phyloP scores from a whole-genome alignment of 805 yeast genomes.

The Schizosaccharomyces japonicus region DNA sequence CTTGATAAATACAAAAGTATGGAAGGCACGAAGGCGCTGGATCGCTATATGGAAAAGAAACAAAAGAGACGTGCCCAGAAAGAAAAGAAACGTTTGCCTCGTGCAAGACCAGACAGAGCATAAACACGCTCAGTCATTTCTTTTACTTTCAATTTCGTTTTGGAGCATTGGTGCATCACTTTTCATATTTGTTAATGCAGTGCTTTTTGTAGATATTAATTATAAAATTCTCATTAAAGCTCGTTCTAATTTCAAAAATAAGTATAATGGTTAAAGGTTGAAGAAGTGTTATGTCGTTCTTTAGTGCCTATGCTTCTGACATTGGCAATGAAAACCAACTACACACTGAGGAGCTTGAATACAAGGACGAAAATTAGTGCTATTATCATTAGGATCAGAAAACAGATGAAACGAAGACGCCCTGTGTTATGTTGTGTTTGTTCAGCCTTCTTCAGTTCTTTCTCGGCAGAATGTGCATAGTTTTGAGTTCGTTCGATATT shows the following conservation, averaged over 20 bases:
- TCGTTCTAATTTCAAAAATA: too few relatives aligned
- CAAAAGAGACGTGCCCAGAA: conserved; percentile 19
- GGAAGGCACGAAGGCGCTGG: conserved; percentile 16
- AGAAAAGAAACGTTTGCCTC: conserved; percentile 14
- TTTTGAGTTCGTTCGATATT: conserved; percentile 60
- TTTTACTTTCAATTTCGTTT: too few relatives aligned
- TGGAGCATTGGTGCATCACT: too few relatives aligned
- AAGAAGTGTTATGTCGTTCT: too few relatives aligned
- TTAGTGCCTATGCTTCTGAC: too few relatives aligned
- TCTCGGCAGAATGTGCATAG: conserved; percentile 52
- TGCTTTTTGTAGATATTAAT: too few relatives aligned
- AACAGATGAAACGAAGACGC: background rate
- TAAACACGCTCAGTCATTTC: too few relatives aligned
- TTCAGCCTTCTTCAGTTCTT: conserved; percentile 53
- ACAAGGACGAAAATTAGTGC: background rate
- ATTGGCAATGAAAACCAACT: too few relatives aligned
- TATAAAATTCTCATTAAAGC: too few relatives aligned
- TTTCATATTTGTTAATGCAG: too few relatives aligned
- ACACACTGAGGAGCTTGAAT: background rate
- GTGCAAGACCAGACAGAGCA: background rate
- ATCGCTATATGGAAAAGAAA: conserved; percentile 15
- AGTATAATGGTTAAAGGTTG: too few relatives aligned
- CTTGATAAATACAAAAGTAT: conserved; percentile 17
- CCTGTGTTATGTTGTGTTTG: conserved; percentile 68
- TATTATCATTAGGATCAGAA: background rate